Base-by-base conservation (phyloP, 1,284 basidiomycete species). In the Vanrija sp. region DNA sequence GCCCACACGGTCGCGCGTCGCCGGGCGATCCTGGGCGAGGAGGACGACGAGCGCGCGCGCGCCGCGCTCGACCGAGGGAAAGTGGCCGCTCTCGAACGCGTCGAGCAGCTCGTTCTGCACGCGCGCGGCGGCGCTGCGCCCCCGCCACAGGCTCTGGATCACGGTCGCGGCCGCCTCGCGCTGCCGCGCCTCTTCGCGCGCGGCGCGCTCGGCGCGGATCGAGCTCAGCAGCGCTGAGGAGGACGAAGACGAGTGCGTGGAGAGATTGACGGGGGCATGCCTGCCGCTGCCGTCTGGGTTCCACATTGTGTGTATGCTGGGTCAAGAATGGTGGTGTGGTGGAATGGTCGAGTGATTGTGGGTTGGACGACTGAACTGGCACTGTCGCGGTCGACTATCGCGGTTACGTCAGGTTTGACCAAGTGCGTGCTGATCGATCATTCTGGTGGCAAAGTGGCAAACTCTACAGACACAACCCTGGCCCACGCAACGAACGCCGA, bases 81-180 rank as follows among this genome's bases (percentile, higher is more conserved):
- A 44, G 25, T 19, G n/a, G 36, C 39, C 35, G 1, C 24, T 8
- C 18, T 53, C 56, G n/a, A 53, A 47, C 6, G 15, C 23, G 14
- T 38, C 54, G 6, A 42, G 39, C 48, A 44, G 35, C 15, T 51
- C 46, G 2, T 22, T 39, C 10, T 42, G 49, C 9, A 31, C 42
- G 6, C 18, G 7, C 9, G 22, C 36, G 0, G 58, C 61, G 15
- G 45, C 46, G 22, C 46, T 47, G 8, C 65, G 57, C 0, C 72
- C 73, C 41, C 73, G 53, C 73, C 72, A 76, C 16, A 68, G 53
- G n/a, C 64, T 55, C 57, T 76, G 75, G 6, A 76, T 66, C 0
- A 49, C 43, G 6, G 60, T 36, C 0, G 70, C 71, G 1, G 69
- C 64, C 9, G 52, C 43, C 20, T 71, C 66, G 35, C 68, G 59